Conservation (phyloP, 176 grass and related monocot genomes). For the Areca catechu region DNA sequence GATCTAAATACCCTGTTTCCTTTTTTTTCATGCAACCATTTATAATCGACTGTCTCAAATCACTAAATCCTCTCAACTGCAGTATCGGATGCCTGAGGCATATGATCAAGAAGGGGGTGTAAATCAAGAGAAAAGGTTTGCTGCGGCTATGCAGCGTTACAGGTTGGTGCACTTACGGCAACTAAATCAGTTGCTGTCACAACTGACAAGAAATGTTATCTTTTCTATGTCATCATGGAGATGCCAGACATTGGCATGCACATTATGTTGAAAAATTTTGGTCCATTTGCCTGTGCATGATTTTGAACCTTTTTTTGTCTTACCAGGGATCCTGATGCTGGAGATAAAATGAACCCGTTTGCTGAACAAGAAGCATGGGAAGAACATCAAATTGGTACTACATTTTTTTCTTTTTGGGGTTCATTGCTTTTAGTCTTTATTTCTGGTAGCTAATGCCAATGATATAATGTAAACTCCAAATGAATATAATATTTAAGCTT, state of each 20-base stretch:
- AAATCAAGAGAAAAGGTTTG: conserved; percentile 98
- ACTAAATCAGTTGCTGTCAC: not conserved
- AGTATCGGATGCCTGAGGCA: conserved; percentile 97
- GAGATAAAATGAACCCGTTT: conserved; percentile 99
- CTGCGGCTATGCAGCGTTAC: conserved; percentile 66
- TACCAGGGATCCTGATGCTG: conserved; percentile 56
- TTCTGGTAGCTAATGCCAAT: not conserved
- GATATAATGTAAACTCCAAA: too few relatives aligned
- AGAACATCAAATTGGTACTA: conserved; percentile 83
- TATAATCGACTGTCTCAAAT: too few relatives aligned
- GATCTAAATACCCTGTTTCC: too few relatives aligned
- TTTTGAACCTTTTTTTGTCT: conserved; percentile 20
- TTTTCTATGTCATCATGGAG: too few relatives aligned
- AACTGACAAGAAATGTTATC: not conserved
- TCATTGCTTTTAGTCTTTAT: not conserved
- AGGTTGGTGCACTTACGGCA: conserved; percentile 28
- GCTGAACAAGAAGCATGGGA: conserved; percentile 98
- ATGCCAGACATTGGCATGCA: too few relatives aligned
- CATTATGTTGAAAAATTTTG: not conserved
- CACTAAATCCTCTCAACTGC: conserved; percentile 11
- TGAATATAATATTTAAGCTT: too few relatives aligned
- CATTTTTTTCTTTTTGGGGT: conserved; percentile 2
- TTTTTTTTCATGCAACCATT: too few relatives aligned
- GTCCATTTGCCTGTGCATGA: not conserved
- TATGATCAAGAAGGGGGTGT: conserved; percentile 79